Base-by-base conservation (phyloP, 108 stramenopile genomes). In the Schizochytrium sp. region DNA sequence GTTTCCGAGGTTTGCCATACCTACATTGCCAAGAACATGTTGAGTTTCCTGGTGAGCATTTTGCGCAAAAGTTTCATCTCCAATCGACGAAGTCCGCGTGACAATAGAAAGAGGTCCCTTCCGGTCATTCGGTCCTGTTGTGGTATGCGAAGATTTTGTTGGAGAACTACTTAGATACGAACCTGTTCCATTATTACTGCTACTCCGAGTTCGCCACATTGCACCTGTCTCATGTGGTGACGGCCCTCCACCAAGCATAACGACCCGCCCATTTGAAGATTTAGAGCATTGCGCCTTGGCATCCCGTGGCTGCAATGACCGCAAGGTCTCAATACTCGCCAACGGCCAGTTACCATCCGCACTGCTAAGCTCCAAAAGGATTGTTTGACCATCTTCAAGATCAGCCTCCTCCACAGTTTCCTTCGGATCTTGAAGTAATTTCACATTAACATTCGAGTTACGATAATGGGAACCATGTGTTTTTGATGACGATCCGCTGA, bases 1-100 rank as follows among this genome's bases (percentile, higher is more conserved):
- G 91, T 99, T 99, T 13, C 98, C 99, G 10, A 99, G 94, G 90
- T 99, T 99, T 49, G 92, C 93, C 89, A 99, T 93, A 3, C 99
- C 99, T 4, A 99, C 98, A 12, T 93, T 92, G 41, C 97, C 98
- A 1, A 61, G 47, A 44, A 58, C 88, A 28, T 69, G 72, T 44
- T n/a, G 87, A 87, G 41, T 42, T 4, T 17, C 61, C 90, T 3
- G 28, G 38, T 64, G 13, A 41, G 3, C 4, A 45, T 40, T 42
- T 38, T 8, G 41, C 58, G 46, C 59, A 61, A 13, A 12, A 15
- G 38, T 59, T 12, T 17, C 58, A 17, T 17, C 58, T 12, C 58
- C 58, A 17, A 28, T 28, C 28, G 28, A n/a, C 69, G 19, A 12
- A n/a, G 69, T 13, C 69, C 10, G 69, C 69, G 69, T 12, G 10